Evolutionary conservation across 805 yeast species (phyloP), one percentile per base, ranked within the genome.

Genomic region (Wickerhamiella musiphila): DNA sequence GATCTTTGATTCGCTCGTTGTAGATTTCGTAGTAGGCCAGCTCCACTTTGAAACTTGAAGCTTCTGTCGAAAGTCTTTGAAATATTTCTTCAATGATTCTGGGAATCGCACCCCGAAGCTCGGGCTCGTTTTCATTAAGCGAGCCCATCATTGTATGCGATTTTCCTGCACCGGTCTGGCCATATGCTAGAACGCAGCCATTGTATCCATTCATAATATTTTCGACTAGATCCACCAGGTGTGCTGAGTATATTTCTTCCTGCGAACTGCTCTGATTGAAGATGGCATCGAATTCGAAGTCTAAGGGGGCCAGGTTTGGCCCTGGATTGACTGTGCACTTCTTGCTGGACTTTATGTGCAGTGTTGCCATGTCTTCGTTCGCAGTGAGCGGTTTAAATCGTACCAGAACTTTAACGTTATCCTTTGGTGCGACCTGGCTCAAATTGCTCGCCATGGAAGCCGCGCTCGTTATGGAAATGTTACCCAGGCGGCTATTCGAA

Each of bases 1-100:
- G 57, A 50, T 84, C 95, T 39, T 66, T 58, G 25, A 83, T 65
- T 27, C 66, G 68, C 40, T 84, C 94, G 63, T 77, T 67, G 51
- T 78, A 77, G 9, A 84, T 71, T 46, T 84, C 94, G 72, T 79
- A 63, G 41, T 71, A 74, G 10, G 81, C 71, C 1, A 78, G 74
- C 4, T 70, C 67, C 8, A 81, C 73, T 1, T 70, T 68, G 30
- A 26, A 35, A 45, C 65, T 73, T 25, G 58, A 57, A 23, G 19
- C 14, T 17, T 28, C 30, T 13, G 4, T 12, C 18, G 7, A 7
- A 4, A 28, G 20, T 12, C 30, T 23, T 6, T 16, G 29, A 47
- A 81, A 83, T 4, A 83, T 58, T 35, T 65, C 65, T 31, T 73
- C 74, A 12, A 77, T 63, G 11, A 78, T 68, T 21, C 90, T 59